Evolutionary conservation across 179 eudicot genomes (phyloP), one percentile per base, ranked within the genome.

Genomic region (Gypsophila paniculata): DNA sequence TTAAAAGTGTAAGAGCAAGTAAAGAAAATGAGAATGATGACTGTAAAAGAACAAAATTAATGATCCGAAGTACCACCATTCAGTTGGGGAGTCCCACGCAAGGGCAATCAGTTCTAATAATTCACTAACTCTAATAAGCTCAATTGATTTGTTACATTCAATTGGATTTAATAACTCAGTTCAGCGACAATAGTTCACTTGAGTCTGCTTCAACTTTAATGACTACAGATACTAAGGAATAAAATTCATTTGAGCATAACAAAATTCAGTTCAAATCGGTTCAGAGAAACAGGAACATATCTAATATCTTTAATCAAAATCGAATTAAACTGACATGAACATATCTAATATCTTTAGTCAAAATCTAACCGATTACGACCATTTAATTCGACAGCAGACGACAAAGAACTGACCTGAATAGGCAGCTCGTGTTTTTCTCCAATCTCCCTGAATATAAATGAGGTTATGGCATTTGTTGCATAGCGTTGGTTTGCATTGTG

Each of bases 401-500:
- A 57, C 39, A 54, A 65, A 21, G 61, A 25, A 57, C 77, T 48
- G n/a, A 89, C 99, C 97, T 94, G 99, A 60, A 94, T 74, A 71
- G 99, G 99, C 71, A 94, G 85, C 64, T 87, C 76, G 77, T 88
- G 91, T 74, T 86, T 89, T 42, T 70, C 36, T 17, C 90, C 99
- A 58, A 94, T 94, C 81, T 94, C 99, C 85, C 87, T 80, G 77
- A 91, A 94, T 60, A 94, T 78, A 83, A 94, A 94, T 39, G 99
- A 85, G 75, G 99, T 89, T 55, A 94, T 73, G 39, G 96, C 93
- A 81, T 94, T 94, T 70, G 99, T 94, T 62, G 99, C 99, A 79
- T 94, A 94, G 67, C 99, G 96, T 75, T 94, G 99, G 80, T 89
- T 94, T 42, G 99, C 97, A 62, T 94, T 94, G 85, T 94, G 87